Base-by-base conservation (phyloP, 2,329 filamentous ascomycete genomes). In the Ophiocordyceps sinensis region DNA sequence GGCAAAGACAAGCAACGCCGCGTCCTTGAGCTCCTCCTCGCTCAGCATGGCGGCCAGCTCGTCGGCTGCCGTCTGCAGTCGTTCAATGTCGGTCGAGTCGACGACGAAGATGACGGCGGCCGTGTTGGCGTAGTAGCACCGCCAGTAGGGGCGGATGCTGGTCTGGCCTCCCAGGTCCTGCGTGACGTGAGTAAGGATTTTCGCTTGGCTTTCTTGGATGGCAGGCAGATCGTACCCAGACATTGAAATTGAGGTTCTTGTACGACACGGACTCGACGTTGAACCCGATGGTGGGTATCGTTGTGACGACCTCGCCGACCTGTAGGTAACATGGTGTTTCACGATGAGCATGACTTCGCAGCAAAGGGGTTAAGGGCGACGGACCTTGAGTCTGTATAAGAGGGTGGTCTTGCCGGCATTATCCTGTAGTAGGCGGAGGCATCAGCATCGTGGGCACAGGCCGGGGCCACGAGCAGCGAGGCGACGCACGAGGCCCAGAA, bases 241-340 rank as follows among this genome's bases (percentile, higher is more conserved):
- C 91, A 58, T 96, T 96, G 63, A 98, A 94, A 63, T 95, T 94
- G 47, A 98, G 75, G 61, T 95, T 96, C 63, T 89, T 89, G 72
- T 98, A 98, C 53, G 87, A 91, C 49, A 98, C 91, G 19, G 87
- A 94, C 66, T 98, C 91, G 54, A 98, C 91, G 62, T 98, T 98
- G 73, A 98, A 98, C 46, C 91, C 91, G 62, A 98, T 96, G 41
- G 91, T 98, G 17, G 91, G 91, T 72, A 96, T 96, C 54, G 91
- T 98, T 46, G 91, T 96, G 51, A 98, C 91, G 36, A 98, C 91
- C 63, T 98, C 91, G 59, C 91, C 91, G 58, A 98, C 94, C 86
- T 95, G 19, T 19, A n/a, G n/a, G n/a, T n/a, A n/a, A 44, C 47
- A 13, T 9, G 9, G 9, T 7, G n/a, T 9, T 10, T n/a, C 36